Base-by-base conservation (phyloP, 2,329 filamentous ascomycete species). In the Ceratocystis alfenasii region DNA sequence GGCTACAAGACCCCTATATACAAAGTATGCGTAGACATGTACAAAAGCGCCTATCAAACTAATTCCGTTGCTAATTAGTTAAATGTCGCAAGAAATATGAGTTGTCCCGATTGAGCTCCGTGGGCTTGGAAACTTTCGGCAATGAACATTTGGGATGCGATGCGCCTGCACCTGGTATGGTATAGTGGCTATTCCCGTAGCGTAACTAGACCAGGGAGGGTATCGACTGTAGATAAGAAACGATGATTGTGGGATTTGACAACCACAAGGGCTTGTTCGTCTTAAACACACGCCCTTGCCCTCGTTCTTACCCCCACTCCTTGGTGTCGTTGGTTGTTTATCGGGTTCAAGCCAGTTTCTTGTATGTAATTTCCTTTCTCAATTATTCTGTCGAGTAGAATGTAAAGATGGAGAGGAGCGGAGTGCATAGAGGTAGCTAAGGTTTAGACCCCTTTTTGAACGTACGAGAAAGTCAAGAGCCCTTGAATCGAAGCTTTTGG, bases 31-130 rank as follows among this genome's bases (percentile, higher is more conserved):
- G 36, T 15, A 12, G 36, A 41, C 36, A 41, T 4, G 10, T 41
- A 41, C 36, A 41, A 41, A 41, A 41, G 12, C 36, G 36, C 36
- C 36, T 41, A 41, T 53, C 22, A 7, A 25, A 15, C 22, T 25
- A 53, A 53, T 28, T 53, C 20, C 22, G 48, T 25, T 28, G 20
- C 48, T 53, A 4, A 4, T 53, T 53, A 28, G 20, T 5, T 53
- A 12, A 53, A 53, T 22, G 48, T 53, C 48, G 48, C 48, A 10
- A 53, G 48, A 25, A 28, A 53, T 2, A 5, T 25, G 22, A 45
- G 36, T 62, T 25, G 60, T 62, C 60, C 60, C 36, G 60, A 62
- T 62, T 62, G 60, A 62, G 36, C 60, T 46, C 60, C 60, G 41
- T 46, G 36, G 60, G 36, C 36, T 41, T 41, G 36, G 60, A 41